These are phyloP conservation scores for Termitomyces sp. DNA, from an alignment of 768 basidiomycete species.

Conservation along the genomic window DNA sequence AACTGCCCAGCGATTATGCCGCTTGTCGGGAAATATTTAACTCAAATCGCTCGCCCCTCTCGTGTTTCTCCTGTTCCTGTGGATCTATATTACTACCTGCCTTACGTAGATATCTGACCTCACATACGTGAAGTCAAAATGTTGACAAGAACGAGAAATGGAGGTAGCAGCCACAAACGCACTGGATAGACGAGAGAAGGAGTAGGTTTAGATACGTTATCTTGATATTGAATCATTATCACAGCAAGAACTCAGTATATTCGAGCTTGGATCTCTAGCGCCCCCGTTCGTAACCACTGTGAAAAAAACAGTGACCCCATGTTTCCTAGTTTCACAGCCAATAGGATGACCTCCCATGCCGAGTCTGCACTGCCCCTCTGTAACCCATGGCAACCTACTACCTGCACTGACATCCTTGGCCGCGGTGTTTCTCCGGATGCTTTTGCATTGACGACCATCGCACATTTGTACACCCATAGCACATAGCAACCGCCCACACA, in stretches of 20 bases:
- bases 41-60: neutral
- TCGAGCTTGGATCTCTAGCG: neutral
- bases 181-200: neutral
- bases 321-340: neutral
- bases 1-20: neutral
- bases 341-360: neutral
- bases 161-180: neutral
- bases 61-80: neutral
- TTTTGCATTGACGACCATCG: neutral
- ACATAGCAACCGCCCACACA: slow-evolving; percentile 4
- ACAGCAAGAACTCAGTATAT: neutral
- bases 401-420: neutral
- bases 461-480: neutral
- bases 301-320: neutral
- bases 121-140: neutral
- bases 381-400: neutral
- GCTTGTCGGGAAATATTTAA: neutral
- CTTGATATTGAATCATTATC: slow-evolving; percentile 1
- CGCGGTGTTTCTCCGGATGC: neutral
- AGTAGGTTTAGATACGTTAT: neutral
- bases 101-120: neutral
- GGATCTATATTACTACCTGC: neutral
- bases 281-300: neutral
- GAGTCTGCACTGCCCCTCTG: neutral
- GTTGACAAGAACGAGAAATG: neutral